These are phyloP conservation scores for Galeopsis tetrahit DNA, from an alignment of 257 asterid species.

Conservation along the genomic window DNA sequence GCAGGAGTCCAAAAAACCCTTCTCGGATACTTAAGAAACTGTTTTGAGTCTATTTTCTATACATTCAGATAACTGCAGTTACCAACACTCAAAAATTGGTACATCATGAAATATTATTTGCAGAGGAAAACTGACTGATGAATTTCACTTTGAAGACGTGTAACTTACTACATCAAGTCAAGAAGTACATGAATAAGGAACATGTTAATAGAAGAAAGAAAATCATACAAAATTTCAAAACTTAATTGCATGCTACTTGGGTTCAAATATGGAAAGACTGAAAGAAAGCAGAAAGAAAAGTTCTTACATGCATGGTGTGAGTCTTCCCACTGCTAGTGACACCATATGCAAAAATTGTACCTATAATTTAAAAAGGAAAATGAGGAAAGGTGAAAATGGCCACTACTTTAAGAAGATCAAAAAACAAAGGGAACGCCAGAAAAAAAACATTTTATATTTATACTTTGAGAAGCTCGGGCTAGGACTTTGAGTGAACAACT, in stretches of 20 bases:
- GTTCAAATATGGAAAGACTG: constrained; percentile 17
- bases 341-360: constrained; percentile 97
- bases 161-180: constrained; percentile 28
- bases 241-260: constrained; percentile 22
- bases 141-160: constrained; percentile 24
- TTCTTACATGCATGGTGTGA: constrained; percentile 99
- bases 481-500: constrained; percentile 21
- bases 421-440: background rate
- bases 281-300: constrained; percentile 27
- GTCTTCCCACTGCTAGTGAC: constrained; percentile 99
- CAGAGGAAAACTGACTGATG: constrained; percentile 19
- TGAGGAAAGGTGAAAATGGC: constrained; percentile 28
- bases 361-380: constrained; percentile 44
- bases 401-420: constrained; percentile 24
- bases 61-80: constrained; percentile 2
- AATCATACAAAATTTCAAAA: constrained; percentile 2
- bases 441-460: background rate
- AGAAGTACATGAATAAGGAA: constrained; percentile 28
- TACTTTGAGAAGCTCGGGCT: constrained; percentile 2
- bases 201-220: constrained; percentile 7
- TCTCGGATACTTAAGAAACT: constrained; percentile 10
- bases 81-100: constrained; percentile 14
- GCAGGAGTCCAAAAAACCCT: constrained; percentile 11
- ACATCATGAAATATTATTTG: constrained; percentile 22
- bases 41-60: constrained; percentile 7